Evolutionary conservation across 345 rosid genomes (phyloP).

Genomic region (Anacardium occidentale): DNA sequence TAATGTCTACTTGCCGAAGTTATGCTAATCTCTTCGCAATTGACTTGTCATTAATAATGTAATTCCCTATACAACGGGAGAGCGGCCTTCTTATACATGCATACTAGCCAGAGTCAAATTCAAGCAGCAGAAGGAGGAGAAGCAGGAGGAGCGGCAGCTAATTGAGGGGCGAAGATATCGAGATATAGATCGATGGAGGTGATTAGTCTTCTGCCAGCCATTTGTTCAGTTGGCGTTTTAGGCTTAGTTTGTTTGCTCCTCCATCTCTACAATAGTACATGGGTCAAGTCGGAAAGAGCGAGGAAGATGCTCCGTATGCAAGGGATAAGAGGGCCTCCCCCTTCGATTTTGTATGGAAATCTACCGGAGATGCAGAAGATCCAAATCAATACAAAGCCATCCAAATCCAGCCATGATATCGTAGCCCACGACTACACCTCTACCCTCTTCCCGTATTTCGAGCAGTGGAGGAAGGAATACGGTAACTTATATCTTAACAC

Average conservation of each 20-base stretch:
- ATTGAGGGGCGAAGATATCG: too few relatives aligned
- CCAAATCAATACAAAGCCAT: conserved; percentile 20
- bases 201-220: not conserved
- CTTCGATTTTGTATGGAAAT: conserved; percentile 62
- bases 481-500: conserved; percentile 40
- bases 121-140: too few relatives aligned
- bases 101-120: not conserved
- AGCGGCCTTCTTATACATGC: not conserved
- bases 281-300: conserved; percentile 28
- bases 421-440: conserved; percentile 71
- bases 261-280: conserved; percentile 19
- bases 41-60: not conserved
- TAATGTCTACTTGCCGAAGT: conserved; percentile 12
- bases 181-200: conserved; percentile 15
- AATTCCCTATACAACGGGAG: not conserved
- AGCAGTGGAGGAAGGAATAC: conserved; percentile 71
- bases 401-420: conserved; percentile 23
- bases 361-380: conserved; percentile 63
- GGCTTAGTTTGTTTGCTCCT: conserved; percentile 14
- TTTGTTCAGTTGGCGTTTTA: not conserved
- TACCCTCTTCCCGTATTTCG: conserved; percentile 70
- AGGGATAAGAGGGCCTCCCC: conserved; percentile 68
- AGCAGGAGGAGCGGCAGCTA: too few relatives aligned
- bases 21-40: not conserved
- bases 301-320: conserved; percentile 50